Percentiles rank a stretch among this genome's conserved stretches.
Evolutionary conservation across 352 stramenopile genomes (phyloP).

Genomic region (Globisporangium nagaii): DNA sequence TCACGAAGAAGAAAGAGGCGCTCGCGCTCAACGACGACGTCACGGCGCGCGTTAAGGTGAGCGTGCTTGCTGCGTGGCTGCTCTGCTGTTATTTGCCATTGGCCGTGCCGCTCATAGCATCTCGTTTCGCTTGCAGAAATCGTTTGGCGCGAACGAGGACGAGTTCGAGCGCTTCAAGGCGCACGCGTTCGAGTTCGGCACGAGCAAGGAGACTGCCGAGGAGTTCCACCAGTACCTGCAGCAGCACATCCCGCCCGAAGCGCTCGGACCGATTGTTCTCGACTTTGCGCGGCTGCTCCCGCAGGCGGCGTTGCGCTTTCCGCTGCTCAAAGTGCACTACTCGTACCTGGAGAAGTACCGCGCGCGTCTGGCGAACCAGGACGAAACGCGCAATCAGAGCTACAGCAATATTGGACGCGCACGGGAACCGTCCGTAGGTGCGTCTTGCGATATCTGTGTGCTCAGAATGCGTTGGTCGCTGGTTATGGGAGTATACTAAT

Average conservation of each 20-base stretch:
- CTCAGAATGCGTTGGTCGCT: too few species aligned
- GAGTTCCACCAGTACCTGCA: constrained; percentile 69
- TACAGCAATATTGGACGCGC: constrained; percentile 41
- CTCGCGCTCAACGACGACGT: constrained; percentile 77
- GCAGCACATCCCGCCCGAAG: constrained; percentile 38
- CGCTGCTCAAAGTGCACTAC: constrained; percentile 67
- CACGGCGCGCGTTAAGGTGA: constrained; percentile 51
- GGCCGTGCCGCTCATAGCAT: too few species aligned
- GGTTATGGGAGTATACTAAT: neutral
- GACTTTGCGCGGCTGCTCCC: constrained; percentile 78
- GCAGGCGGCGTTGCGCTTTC: constrained; percentile 51
- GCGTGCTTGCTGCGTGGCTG: neutral
- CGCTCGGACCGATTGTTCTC: constrained; percentile 65
- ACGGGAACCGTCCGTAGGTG: constrained; percentile 26
- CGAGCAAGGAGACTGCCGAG: constrained; percentile 49
- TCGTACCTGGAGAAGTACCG: constrained; percentile 26
- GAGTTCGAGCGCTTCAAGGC: constrained; percentile 79
- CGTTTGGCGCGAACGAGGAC: constrained; percentile 41
- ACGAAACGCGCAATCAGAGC: constrained; percentile 52
- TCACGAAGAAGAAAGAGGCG: constrained; percentile 68
- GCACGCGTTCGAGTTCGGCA: constrained; percentile 71
- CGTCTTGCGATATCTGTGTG: too few species aligned
- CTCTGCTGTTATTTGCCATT: too few species aligned
- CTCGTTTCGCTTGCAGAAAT: neutral
- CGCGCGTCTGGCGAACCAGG: constrained; percentile 21